Percentiles rank a stretch among this genome's conserved stretches.
These are phyloP conservation scores for Trichoderma gracile DNA, from an alignment of 2,329 filamentous ascomycete genomes.

Conservation along the genomic window DNA sequence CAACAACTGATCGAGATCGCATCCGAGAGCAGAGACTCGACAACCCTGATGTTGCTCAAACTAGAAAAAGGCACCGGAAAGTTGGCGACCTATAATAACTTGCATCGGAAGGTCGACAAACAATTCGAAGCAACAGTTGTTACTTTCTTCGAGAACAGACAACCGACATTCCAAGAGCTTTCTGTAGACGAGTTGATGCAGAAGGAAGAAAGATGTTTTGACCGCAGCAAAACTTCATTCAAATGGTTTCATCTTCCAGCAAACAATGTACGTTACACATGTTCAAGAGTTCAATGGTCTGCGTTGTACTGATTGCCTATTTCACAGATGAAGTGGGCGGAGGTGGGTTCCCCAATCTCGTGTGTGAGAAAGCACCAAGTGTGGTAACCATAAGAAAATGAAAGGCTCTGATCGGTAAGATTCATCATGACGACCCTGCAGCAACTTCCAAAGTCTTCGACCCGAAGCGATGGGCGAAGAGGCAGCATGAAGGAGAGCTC, in stretches of 20 bases:
- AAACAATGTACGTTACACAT: background rate
- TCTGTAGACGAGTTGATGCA: background rate
- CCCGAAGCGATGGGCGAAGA: background rate
- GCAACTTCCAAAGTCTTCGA: background rate
- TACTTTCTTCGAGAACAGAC: background rate
- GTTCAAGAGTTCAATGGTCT: background rate
- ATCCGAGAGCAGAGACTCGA: background rate
- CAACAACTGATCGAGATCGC: background rate
- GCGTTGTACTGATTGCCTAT: background rate
- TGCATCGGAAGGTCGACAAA: background rate
- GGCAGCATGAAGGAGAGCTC: background rate
- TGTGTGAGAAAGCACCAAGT: background rate
- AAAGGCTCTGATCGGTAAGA: background rate
- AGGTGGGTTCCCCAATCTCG: background rate
- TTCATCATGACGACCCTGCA: background rate
- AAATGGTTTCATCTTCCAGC: conserved; percentile 7
- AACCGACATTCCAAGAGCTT: background rate
- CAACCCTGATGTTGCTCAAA: background rate
- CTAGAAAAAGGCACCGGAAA: background rate
- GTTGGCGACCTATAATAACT: background rate
- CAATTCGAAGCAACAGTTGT: background rate
- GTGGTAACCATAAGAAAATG: background rate
- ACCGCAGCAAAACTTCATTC: accelerated
- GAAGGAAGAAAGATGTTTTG: accelerated
- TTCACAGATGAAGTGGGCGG: background rate